A percentile compares a stretch with the other conserved stretches of the same genome.
Conservation (phyloP, 23 red algal species). For the Gracilaria caudata region DNA sequence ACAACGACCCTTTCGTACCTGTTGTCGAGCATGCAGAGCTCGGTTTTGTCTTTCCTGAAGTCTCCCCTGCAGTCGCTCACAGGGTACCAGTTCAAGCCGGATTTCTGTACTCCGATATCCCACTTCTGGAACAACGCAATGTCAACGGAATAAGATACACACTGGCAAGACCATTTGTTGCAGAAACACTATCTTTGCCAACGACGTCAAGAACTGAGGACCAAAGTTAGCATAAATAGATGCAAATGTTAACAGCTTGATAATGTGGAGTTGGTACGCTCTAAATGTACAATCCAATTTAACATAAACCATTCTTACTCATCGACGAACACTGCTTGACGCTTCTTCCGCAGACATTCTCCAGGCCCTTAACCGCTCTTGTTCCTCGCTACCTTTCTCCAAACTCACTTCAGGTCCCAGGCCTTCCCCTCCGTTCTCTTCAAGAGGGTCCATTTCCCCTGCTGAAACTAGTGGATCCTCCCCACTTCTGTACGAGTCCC, state of each 20-base stretch:
- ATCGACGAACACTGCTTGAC: conserved; percentile 59
- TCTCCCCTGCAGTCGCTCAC: neutral
- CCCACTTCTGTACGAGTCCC: conserved; percentile 12
- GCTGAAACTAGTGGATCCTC: neutral
- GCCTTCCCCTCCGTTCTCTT: neutral
- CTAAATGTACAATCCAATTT: conserved; percentile 14
- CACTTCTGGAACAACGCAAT: neutral
- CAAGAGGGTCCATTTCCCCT: neutral
- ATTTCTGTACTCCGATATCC: conserved; percentile 54
- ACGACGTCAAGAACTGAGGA: neutral
- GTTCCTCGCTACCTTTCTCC: conserved; percentile 37
- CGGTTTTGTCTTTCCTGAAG: conserved; percentile 22
- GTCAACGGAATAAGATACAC: conserved; percentile 27
- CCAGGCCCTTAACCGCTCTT: conserved; percentile 47
- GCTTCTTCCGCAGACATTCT: conserved; percentile 67
- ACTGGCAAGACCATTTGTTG: conserved; percentile 20
- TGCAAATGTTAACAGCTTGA: neutral
- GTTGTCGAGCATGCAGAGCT: conserved; percentile 53
- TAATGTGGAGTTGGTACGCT: neutral
- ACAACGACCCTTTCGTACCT: conserved; percentile 39
- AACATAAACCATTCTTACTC: conserved; percentile 13
- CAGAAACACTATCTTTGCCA: neutral
- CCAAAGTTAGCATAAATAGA: neutral
- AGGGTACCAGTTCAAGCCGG: neutral
- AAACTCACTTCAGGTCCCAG: neutral